phyloP scores from a whole-genome alignment of 805 yeast species.

The Lipomyces mesembrius region DNA sequence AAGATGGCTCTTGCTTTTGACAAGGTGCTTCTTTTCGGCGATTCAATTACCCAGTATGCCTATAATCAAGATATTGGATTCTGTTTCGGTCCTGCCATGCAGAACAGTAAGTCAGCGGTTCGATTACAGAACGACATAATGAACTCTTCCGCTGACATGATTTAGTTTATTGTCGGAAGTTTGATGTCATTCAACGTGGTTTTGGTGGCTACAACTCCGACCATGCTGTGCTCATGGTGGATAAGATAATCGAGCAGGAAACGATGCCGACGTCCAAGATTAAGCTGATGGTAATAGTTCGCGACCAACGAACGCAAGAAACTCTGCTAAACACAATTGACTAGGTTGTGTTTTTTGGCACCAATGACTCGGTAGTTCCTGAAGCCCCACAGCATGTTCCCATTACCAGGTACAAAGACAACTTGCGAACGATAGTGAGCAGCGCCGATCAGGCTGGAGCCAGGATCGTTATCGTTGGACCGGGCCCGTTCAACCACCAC shows the following conservation, averaged over 20 bases:
- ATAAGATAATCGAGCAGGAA: slow-evolving; percentile 58
- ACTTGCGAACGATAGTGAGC: slow-evolving; percentile 58
- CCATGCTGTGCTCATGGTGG: slow-evolving; percentile 58
- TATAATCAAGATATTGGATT: slow-evolving; percentile 51
- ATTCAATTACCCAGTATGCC: slow-evolving; percentile 67
- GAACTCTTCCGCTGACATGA: background rate
- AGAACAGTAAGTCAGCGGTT: slow-evolving; percentile 38
- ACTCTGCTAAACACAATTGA: slow-evolving; percentile 19
- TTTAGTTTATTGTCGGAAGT: slow-evolving; percentile 54
- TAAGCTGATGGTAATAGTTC: slow-evolving; percentile 37
- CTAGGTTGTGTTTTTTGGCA: slow-evolving; percentile 72
- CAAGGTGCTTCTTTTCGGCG: slow-evolving; percentile 69
- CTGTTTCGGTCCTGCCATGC: slow-evolving; percentile 57
- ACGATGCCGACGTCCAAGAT: slow-evolving; percentile 49
- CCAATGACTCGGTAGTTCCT: slow-evolving; percentile 68
- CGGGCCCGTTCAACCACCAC: slow-evolving; percentile 35
- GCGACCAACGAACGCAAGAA: background rate
- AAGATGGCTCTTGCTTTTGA: slow-evolving; percentile 28
- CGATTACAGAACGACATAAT: background rate
- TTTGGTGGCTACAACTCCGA: slow-evolving; percentile 75
- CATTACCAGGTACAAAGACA: slow-evolving; percentile 54
- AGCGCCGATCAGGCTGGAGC: slow-evolving; percentile 25
- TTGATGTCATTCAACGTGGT: slow-evolving; percentile 77
- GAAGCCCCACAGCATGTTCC: slow-evolving; percentile 56
- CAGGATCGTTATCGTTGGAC: slow-evolving; percentile 29